phyloP scores from a whole-genome alignment of 805 yeast species.

The Yarrowia sp. region DNA sequence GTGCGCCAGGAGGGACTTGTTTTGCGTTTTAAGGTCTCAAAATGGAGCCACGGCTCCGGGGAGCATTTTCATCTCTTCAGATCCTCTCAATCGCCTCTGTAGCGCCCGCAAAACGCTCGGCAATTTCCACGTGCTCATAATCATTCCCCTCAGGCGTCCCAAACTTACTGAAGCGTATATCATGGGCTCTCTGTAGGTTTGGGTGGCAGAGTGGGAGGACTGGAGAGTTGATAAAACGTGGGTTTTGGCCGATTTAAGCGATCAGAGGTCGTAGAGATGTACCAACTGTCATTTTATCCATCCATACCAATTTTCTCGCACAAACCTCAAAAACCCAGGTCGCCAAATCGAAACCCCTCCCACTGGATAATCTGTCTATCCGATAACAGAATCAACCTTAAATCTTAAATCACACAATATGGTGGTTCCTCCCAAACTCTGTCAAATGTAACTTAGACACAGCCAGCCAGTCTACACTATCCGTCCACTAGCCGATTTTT shows the following conservation, averaged over 20 bases:
- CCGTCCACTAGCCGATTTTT: background rate
- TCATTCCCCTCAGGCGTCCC: constrained; percentile 24
- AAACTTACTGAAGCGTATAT: constrained; percentile 23
- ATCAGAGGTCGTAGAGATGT: no score
- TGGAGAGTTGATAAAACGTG: background rate
- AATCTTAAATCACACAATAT: background rate
- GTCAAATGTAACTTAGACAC: background rate
- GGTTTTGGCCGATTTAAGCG: no score
- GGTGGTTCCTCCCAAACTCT: constrained; percentile 17
- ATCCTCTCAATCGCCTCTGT: background rate
- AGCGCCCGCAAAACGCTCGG: background rate
- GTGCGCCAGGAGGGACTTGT: no score
- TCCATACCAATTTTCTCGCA: no score
- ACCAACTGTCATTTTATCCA: no score
- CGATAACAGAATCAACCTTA: constrained; percentile 21
- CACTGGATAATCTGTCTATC: constrained; percentile 23
- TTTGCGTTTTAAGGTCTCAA: no score
- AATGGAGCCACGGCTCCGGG: background rate
- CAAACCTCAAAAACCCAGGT: background rate
- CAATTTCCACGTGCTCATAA: constrained; percentile 17
- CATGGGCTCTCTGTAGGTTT: background rate
- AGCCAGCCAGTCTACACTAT: constrained; percentile 1
- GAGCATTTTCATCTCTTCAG: background rate
- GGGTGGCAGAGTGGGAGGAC: background rate
- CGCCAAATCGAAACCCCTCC: constrained; percentile 2